Percentiles rank a stretch among this genome's conserved stretches.
These are phyloP conservation scores for Trebouxia sp. DNA, from an alignment of 139 green algal species.

Conservation along the genomic window DNA sequence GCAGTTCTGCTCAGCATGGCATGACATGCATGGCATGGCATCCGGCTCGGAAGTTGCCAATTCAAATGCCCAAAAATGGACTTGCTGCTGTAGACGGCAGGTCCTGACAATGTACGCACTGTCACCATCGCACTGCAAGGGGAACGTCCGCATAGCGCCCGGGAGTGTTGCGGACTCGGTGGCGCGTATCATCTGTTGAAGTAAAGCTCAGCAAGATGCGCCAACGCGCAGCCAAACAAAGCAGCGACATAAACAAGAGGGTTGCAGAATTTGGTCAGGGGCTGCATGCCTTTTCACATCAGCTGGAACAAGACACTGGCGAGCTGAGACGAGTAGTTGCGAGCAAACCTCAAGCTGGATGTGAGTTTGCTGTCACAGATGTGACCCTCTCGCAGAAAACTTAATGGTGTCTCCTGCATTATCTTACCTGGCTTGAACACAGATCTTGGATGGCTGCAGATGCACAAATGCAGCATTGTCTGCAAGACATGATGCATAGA, in stretches of 20 bases:
- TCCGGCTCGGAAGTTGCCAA: too few species aligned
- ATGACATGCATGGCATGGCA: too few species aligned
- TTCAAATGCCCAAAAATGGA: too few species aligned
- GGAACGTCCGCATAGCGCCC: too few species aligned
- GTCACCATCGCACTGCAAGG: too few species aligned
- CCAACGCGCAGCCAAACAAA: neutral
- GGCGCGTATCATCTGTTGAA: neutral
- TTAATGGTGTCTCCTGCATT: too few species aligned
- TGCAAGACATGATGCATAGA: conserved; percentile 16
- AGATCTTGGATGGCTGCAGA: neutral
- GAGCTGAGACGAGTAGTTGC: neutral
- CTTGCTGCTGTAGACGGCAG: too few species aligned
- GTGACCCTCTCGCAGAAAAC: too few species aligned
- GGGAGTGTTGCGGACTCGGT: too few species aligned
- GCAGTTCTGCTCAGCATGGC: too few species aligned
- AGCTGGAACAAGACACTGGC: neutral
- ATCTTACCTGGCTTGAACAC: neutral
- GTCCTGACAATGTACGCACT: too few species aligned
- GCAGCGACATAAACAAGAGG: neutral
- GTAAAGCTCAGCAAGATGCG: neutral
- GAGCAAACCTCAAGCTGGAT: neutral
- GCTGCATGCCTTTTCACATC: neutral
- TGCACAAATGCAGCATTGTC: neutral
- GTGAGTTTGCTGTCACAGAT: neutral
- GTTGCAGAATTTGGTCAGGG: neutral